A percentile compares a stretch with the other conserved stretches of the same genome.
These are phyloP conservation scores for Penicillium expansum DNA, from an alignment of 2,329 filamentous ascomycete genomes.

Conservation along the genomic window DNA sequence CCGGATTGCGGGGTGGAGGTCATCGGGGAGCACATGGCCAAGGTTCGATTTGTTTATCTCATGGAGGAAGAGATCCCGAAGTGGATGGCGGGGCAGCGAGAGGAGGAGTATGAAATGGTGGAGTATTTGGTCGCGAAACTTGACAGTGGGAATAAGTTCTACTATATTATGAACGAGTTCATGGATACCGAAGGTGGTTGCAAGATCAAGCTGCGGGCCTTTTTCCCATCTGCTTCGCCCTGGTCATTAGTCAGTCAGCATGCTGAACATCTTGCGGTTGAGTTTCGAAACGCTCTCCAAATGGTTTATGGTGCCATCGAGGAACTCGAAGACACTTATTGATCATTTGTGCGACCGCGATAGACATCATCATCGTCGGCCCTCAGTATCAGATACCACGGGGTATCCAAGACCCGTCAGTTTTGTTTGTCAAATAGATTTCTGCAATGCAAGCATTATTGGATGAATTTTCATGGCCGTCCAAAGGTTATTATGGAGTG, in stretches of 20 bases:
- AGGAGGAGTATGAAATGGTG: slow-evolving; percentile 1
- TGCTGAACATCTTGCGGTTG: slow-evolving; percentile 6
- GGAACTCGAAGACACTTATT: slow-evolving; percentile 4
- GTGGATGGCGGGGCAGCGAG: background rate
- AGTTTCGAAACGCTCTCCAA: slow-evolving; percentile 4
- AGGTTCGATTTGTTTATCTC: background rate
- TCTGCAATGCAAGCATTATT: background rate
- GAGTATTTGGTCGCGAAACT: slow-evolving; percentile 3
- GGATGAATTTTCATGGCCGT: background rate
- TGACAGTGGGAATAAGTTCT: slow-evolving; percentile 1
- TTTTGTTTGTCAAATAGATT: background rate
- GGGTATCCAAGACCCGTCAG: background rate
- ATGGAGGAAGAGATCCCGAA: background rate
- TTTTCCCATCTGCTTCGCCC: slow-evolving; percentile 6
- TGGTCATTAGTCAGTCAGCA: background rate
- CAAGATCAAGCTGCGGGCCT: slow-evolving; percentile 3
- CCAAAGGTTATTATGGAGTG: background rate
- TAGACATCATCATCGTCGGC: background rate
- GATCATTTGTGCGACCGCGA: background rate
- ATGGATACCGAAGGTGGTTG: slow-evolving; percentile 1
- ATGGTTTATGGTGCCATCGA: slow-evolving; percentile 1
- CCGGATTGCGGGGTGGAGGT: slow-evolving; percentile 3
- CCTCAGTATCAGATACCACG: background rate
- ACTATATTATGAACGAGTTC: slow-evolving; percentile 10
- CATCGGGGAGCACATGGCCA: slow-evolving; percentile 7